A percentile compares a stretch with the other conserved stretches of the same genome.
Conservation (phyloP, 306 rosid species). For the Lithocarpus polystachyus region DNA sequence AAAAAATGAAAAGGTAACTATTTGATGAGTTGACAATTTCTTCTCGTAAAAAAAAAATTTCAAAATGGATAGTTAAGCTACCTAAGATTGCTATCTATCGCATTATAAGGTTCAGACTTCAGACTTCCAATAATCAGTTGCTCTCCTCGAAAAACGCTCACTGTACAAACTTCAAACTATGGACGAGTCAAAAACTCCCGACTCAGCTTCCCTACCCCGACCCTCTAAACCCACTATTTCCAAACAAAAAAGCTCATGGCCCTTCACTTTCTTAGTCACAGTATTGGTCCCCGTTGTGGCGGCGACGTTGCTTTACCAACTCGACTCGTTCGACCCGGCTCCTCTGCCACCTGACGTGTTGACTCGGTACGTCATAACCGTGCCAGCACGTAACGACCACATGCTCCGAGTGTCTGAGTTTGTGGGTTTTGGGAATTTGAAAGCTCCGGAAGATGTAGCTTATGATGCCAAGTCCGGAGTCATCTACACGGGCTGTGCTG, state of each 20-base stretch:
- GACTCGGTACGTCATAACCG: slow-evolving; percentile 5
- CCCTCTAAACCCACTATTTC: neutral
- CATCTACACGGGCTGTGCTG: slow-evolving; percentile 62
- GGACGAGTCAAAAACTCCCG: slow-evolving; percentile 2
- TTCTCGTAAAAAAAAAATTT: no score
- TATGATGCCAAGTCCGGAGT: slow-evolving; percentile 38
- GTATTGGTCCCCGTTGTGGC: slow-evolving; percentile 10
- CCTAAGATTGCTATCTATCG: no score
- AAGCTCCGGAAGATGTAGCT: slow-evolving; percentile 49
- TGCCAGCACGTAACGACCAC: slow-evolving; percentile 22
- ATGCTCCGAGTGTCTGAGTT: slow-evolving; percentile 36
- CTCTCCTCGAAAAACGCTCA: no score
- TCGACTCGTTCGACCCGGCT: slow-evolving; percentile 51
- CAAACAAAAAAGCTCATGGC: neutral
- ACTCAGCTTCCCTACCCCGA: neutral
- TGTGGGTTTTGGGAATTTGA: slow-evolving; percentile 34
- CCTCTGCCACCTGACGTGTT: slow-evolving; percentile 29
- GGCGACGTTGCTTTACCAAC: slow-evolving; percentile 27
- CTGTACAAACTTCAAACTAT: neutral
- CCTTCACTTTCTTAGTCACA: neutral
- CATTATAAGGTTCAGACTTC: no score
- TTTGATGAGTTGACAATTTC: no score
- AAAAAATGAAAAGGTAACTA: no score
- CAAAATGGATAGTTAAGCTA: no score
- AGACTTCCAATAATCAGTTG: no score